A percentile compares a stretch with the other conserved stretches of the same genome.
Conservation (phyloP, 768 basidiomycete genomes). For the Serpula lacrymans region DNA sequence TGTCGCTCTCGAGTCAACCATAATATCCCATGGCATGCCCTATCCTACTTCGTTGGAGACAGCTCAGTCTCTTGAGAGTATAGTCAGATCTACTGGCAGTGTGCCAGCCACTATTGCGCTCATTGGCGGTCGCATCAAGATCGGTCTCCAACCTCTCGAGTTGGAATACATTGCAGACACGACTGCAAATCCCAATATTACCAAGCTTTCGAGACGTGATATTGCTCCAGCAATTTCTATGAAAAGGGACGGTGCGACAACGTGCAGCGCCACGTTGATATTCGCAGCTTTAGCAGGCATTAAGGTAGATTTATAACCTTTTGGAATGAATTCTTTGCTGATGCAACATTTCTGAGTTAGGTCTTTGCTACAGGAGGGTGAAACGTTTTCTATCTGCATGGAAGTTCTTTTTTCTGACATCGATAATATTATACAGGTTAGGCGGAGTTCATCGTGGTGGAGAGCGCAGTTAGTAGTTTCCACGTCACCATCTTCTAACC, state of each 20-base stretch:
- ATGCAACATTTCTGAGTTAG: too few species aligned
- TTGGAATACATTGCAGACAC: constrained; percentile 66
- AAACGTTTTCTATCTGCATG: constrained; percentile 23
- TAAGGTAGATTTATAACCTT: constrained; percentile 44
- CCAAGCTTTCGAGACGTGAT: constrained; percentile 79
- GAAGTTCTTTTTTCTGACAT: too few species aligned
- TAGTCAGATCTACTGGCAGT: constrained; percentile 72
- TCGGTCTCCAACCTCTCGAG: constrained; percentile 68
- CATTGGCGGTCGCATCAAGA: constrained; percentile 77
- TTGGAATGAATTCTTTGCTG: too few species aligned
- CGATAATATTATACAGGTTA: constrained; percentile 40
- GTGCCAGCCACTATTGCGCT: constrained; percentile 90
- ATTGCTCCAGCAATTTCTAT: constrained; percentile 70
- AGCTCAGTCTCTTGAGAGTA: constrained; percentile 65
- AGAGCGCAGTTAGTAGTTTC: constrained; percentile 48
- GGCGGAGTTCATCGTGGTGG: constrained; percentile 85
- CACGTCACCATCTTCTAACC: constrained; percentile 4
- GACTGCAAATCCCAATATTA: constrained; percentile 33
- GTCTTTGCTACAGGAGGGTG: constrained; percentile 93
- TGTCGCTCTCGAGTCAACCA: constrained; percentile 89
- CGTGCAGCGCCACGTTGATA: constrained; percentile 70
- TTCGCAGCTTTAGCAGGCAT: constrained; percentile 83
- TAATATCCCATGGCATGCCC: constrained; percentile 92
- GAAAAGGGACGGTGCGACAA: constrained; percentile 75
- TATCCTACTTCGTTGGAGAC: constrained; percentile 73